Base-by-base conservation (phyloP, 2,329 filamentous ascomycete genomes). In the Thielaviopsis musarum region DNA sequence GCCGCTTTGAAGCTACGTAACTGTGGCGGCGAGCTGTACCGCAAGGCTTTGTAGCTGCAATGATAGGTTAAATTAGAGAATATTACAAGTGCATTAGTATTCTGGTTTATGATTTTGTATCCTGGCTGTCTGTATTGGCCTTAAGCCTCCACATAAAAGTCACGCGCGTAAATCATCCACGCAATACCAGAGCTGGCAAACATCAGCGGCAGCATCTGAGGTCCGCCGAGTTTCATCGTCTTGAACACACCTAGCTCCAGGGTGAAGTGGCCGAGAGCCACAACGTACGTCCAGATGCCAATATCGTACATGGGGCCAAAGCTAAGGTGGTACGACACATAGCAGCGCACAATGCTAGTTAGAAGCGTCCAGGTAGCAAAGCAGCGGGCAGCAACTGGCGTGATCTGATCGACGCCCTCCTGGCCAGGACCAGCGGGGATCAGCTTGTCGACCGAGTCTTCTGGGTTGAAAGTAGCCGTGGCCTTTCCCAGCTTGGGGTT, bases 351-450 rank as follows among this genome's bases (percentile, higher is more conserved):
- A 56, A 95, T 74, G 61, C 83, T 80, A 5, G 86, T 84, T 61
- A 95, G 76, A 61, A 91, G 78, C 0, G 91, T 94, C 84, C 90
- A 96, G 30, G 88, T 93, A 58, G 87, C 90, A 70, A 95, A 95
- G 21, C 88, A 83, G 64, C 88, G 84, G 26, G 84, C 84, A 12
- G 83, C 84, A 30, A 95, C 81, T 5, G 85, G 82, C 5, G 87
- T 91, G 59, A 88, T 80, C 70, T 83, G 80, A 66, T 82, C 79
- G 60, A 71, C 67, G 52, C 71, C 75, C 12, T 53, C 59, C 66
- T 74, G 74, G 60, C 73, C 69, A 56, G 74, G 73, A 58, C 74
- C 71, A 70, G 71, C 70, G 5, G 73, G 70, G 34, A 79, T 66
- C 60, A 81, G 71, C 67, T 82, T 81, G 64, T 76, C 69, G 28